Evolutionary conservation across 2,329 filamentous ascomycete species (phyloP), one percentile per base, ranked within the genome.

Genomic region (Tolypocladium amazonense): DNA sequence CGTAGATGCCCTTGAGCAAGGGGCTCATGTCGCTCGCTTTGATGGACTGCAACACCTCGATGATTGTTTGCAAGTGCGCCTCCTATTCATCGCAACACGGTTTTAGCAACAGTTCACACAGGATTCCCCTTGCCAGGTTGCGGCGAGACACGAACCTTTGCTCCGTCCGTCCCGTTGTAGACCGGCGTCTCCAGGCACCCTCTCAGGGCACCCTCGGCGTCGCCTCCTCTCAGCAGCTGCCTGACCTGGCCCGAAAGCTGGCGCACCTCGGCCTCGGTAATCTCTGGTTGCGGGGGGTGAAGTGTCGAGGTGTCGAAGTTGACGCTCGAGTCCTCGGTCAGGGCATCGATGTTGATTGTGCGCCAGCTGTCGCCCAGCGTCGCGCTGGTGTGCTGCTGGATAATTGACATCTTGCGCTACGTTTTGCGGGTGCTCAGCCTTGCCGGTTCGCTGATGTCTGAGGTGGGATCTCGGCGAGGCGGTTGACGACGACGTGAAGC

Each of bases 11-110:
- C 75, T 88, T 86, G 66, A 99, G 79, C 69, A 97, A 86, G 18
- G 90, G 89, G 64, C 87, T 91, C 90, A 97, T 97, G 68, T 99
- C 94, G 67, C 89, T 89, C 70, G 94, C 92, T 73, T 96, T 92
- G 77, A 97, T 97, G 25, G 91, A 94, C 75, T 96, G 92, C 65
- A 99, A 80, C 61, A 97, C 92, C 77, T 99, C 94, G 62, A 91
- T 86, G 47, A 99, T 89, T 25, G 90, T 93, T 66, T 90, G 86
- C 64, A 96, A 79, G 73, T 97, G 92, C 37, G 91, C 80, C 65
- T 96, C 91, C 88, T 96, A 74, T 63, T 6, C 2, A 20, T 15
- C 18, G 23, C 52, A 39, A 39, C 25, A 4, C 2, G 12, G 11
- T 12, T 8, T 54, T 12, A 54, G 50, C 6, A 30, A 9, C 3